These are phyloP conservation scores for Myxozyma sirexii DNA, from an alignment of 805 yeast genomes.

Conservation along the genomic window DNA sequence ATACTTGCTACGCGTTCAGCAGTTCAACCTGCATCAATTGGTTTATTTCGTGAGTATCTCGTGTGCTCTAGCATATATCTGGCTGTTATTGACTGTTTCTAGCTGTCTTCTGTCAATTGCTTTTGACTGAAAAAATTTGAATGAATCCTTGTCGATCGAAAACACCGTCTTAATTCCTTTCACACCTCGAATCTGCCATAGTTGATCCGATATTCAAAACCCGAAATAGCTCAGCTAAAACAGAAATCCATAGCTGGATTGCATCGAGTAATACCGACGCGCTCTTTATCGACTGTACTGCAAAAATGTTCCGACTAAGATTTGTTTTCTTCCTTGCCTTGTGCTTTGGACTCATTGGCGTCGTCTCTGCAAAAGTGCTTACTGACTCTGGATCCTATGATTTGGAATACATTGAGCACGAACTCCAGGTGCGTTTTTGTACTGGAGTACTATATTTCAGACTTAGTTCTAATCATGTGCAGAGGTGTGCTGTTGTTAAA, in stretches of 20 bases:
- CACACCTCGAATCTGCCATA: not conserved
- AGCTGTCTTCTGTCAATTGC: too few relatives aligned
- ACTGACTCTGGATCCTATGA: constrained; percentile 25
- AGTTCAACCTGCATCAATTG: not conserved
- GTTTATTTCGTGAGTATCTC: not conserved
- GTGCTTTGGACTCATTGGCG: constrained; percentile 2
- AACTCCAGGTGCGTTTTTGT: constrained; percentile 7
- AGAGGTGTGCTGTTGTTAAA: constrained; percentile 48
- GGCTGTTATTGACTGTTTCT: not conserved
- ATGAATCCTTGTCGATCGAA: too few relatives aligned
- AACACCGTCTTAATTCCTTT: not conserved
- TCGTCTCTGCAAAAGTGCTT: constrained; percentile 11
- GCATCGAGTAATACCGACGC: too few relatives aligned
- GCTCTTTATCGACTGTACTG: too few relatives aligned
- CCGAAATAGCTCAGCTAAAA: not conserved
- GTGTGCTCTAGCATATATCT: not conserved
- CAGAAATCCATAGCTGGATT: too few relatives aligned
- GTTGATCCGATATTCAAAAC: not conserved
- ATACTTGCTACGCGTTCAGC: not conserved
- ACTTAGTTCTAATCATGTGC: constrained; percentile 33
- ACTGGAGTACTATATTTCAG: not conserved
- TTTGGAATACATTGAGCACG: constrained; percentile 20
- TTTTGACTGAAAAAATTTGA: too few relatives aligned
- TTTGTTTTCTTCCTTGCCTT: not conserved
- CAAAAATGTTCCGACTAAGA: not conserved